Base-by-base conservation (phyloP, 805 yeast genomes). In the Teunomyces panamensis region DNA sequence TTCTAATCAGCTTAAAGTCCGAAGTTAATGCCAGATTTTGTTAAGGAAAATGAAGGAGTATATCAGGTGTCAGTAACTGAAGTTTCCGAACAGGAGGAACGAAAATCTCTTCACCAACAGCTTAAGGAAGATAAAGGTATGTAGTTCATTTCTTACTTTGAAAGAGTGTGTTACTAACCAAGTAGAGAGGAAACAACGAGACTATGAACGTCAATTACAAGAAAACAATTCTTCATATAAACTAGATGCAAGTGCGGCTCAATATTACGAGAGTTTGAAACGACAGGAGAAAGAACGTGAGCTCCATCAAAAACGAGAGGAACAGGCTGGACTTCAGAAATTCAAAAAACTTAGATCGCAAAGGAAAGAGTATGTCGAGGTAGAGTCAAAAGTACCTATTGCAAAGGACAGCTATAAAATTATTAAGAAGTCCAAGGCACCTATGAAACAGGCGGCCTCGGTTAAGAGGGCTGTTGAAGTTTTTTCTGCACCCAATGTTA, bases 81-180 rank as follows among this genome's bases (percentile, higher is more conserved):
- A 16, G 54, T 56, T 11, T 5, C 24, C 24, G 57, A 54, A 10
- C 55, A 51, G 14, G 50, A 54, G 6, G 65, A 62, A 39, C 57
- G 79, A 20, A 73, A 72, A 55, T 63, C 77, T 3, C 56, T 76
- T 10, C 65, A 64, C 11, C 73, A 74, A 17, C 81, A 76, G 55
- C 53, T 75, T 24, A 59, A 63, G 30, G 76, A 71, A 42, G 64
- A 69, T 44, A 62, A 69, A 59, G 68, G 73, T 67, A 60, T 45
- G 73, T 65, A 11, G 9, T 10, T 8, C 4, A 14, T 3, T 11
- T 11, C 5, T 11, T 13, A 5, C 28, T 20, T 6, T 17, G 5
- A n/a, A 5, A 7, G 24, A 20, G 6, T 3, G 24, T 20, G 24
- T 20, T 49, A 51, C 64, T 58, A 56, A 58, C 60, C 16, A 27